Base-by-base conservation (phyloP, 2,329 filamentous ascomycete genomes). In the Calonectria leucothoes region DNA sequence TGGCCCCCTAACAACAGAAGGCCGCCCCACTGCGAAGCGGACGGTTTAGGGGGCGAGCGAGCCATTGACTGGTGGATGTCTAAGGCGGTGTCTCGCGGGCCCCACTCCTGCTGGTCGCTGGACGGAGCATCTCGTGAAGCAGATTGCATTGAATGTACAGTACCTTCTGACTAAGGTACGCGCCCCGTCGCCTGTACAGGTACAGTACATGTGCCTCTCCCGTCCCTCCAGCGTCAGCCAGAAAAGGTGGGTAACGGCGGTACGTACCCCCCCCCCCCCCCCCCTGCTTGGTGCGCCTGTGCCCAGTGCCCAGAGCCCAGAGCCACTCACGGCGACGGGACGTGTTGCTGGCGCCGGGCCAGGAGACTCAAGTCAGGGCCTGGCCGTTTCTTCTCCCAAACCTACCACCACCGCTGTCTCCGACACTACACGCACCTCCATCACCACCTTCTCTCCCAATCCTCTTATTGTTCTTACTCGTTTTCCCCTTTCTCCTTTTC, bases 381-480 rank as follows among this genome's bases (percentile, higher is more conserved):
- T 59, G 69, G 69, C 72, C 74, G 77, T 76, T 78, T 81, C 76
- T 71, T 79, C 76, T 78, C 78, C 75, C 79, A 78, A 75, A 74
- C 75, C 78, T 76, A 75, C 74, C 76, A 77, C 78, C 77, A 77
- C 72, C 75, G 71, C 75, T 72, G 76, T 45, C 55, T 74, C 64
- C 73, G 67, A 69, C 59, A 66, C 70, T 74, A 71, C 61, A 66
- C 66, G 73, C 72, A 77, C 75, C 77, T 74, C 78, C 77, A 77
- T 80, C 75, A 77, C 76, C 77, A 78, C 75, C 79, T 76, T 76
- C 75, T 72, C 63, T 75, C 74, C 75, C 67, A 66, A 75, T 76
- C 77, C 73, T 77, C 77, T 80, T 76, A 76, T 82, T 76, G 75
- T 80, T 79, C 75, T 77, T 77, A 78, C 80, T 80, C 74, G 75